Evolutionary conservation across 148 eudicot species (phyloP), one percentile per base, ranked within the genome.

Genomic region (Vaccinium macrocarpon): DNA sequence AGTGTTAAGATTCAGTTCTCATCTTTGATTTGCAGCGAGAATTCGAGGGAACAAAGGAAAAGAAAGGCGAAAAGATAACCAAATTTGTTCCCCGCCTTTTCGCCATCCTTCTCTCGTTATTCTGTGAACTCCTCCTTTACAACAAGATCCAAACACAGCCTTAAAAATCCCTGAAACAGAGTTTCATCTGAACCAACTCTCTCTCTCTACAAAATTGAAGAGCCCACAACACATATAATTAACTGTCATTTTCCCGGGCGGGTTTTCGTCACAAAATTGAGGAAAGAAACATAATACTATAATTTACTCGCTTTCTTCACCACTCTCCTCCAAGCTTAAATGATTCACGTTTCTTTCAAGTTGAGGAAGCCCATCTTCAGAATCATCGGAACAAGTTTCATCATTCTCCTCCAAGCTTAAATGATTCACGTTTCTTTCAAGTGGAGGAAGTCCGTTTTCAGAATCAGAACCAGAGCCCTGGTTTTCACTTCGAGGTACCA

Each of bases 281-380:
- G 27, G 5, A 68, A 38, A 11, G 46, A 19, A 49, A 21, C 4
- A 27, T 38, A 51, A 77, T 14, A 35, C 14, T 23, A 14, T 32
- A 32, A 32, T 73, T 82, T 50, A 87, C 50, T 90, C 94, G 25
- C 91, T 90, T 51, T 93, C 98, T 38, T 92, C 95, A 15, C 90
- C 95, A 52, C 91, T 90, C 72, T 91, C 98, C 81, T 92, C 93
- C 78, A 92, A 56, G 57, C 84, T 84, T 53, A 96, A n/a, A 86
- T 91, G 99, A 88, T 96, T 96, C 76, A 94, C 18, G 88, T 96
- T 96, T 85, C 89, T 91, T 80, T 96, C 99, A 16, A 96, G 89
- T 3, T 97, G 99, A 10, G 98, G 99, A 76, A 96, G 98, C 52
- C 95, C 99, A 73, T 96, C 98, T 66, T 96, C 97, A 23, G 97